These are phyloP conservation scores for Phytopythium chamaehyphon DNA, from an alignment of 352 stramenopile genomes.

Conservation along the genomic window DNA sequence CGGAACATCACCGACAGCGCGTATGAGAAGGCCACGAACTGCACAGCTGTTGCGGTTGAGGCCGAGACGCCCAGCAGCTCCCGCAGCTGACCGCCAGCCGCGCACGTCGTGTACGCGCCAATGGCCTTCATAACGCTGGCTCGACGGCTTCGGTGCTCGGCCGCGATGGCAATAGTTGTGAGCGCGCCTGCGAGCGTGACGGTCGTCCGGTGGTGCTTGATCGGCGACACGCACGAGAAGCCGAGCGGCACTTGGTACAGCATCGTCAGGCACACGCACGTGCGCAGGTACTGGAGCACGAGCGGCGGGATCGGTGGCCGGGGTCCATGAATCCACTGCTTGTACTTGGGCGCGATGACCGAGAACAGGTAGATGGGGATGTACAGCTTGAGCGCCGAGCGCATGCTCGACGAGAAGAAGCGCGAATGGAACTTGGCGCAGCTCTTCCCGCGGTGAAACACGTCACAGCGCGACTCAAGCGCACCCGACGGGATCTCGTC, in stretches of 20 bases:
- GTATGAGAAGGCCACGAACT: conserved; percentile 35
- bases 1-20: conserved; percentile 45
- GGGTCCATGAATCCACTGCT: conserved; percentile 54
- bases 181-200: conserved; percentile 35
- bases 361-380: conserved; percentile 65
- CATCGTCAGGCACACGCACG: conserved; percentile 51
- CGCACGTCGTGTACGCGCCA: conserved; percentile 43
- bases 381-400: conserved; percentile 41
- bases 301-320: conserved; percentile 32
- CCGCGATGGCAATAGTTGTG: conserved; percentile 37
- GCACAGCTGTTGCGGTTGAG: conserved; percentile 16
- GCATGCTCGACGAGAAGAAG: conserved; percentile 36
- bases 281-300: conserved; percentile 47
- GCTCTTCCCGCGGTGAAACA: conserved; percentile 43
- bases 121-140: conserved; percentile 54
- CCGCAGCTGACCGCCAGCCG: conserved; percentile 23
- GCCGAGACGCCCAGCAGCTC: conserved; percentile 13
- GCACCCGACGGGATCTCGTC: conserved; percentile 37
- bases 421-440: conserved; percentile 44
- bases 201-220: conserved; percentile 22
- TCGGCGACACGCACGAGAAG: conserved; percentile 42
- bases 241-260: conserved; percentile 53
- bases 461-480: conserved; percentile 45
- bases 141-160: conserved; percentile 50
- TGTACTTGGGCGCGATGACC: conserved; percentile 48